These are phyloP conservation scores for Silene uniflora DNA, from an alignment of 148 eudicot genomes.

Conservation along the genomic window DNA sequence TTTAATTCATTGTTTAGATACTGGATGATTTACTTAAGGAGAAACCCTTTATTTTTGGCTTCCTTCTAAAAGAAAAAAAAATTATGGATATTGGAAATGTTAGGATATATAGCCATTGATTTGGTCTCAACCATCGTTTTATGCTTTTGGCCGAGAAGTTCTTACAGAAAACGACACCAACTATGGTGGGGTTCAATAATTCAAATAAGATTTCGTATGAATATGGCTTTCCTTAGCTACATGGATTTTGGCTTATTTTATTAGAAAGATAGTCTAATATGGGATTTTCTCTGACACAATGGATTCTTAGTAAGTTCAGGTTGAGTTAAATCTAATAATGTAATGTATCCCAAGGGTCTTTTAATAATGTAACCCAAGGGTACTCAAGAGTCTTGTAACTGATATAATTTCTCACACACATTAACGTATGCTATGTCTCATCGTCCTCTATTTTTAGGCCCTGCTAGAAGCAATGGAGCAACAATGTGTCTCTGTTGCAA, in stretches of 20 bases:
- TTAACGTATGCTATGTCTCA: constrained; percentile 1
- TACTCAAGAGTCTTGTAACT: too few species aligned
- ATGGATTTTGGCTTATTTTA: not conserved
- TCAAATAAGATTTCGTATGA: not conserved
- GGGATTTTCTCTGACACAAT: not conserved
- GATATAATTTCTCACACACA: too few species aligned
- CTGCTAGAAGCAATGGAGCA: constrained; percentile 99
- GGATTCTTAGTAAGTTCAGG: not conserved
- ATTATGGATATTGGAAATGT: not conserved
- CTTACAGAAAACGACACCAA: not conserved
- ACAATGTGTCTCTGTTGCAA: constrained; percentile 98
- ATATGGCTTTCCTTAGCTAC: not conserved
- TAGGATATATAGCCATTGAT: too few species aligned
- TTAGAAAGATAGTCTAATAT: not conserved
- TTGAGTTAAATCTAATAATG: not conserved
- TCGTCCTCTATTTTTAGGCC: constrained; percentile 40
- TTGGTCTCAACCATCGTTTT: too few species aligned
- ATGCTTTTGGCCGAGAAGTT: too few species aligned
- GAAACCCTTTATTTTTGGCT: not conserved
- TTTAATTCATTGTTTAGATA: not conserved
- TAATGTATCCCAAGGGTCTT: too few species aligned
- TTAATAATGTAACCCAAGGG: too few species aligned
- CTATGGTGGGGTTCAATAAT: not conserved
- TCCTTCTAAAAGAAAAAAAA: not conserved
- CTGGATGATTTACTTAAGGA: not conserved